A percentile compares a stretch with the other conserved stretches of the same genome.
Evolutionary conservation across 768 basidiomycete genomes (phyloP).

Genomic region (Xerocomellus dryophilus): DNA sequence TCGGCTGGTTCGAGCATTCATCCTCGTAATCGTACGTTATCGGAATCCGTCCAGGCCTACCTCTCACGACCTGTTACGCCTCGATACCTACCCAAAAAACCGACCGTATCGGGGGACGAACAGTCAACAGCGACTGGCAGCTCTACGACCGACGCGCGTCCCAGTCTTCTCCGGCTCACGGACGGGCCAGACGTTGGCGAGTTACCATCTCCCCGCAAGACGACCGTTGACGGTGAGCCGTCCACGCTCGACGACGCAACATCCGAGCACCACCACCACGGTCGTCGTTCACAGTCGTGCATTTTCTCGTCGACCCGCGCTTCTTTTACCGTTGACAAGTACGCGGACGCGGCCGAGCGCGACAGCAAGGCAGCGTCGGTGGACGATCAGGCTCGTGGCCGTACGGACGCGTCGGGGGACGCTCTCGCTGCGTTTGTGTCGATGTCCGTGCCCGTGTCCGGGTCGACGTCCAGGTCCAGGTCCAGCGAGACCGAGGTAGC

Average conservation of each 20-base stretch:
- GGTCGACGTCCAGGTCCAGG: background rate
- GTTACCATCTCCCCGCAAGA: background rate
- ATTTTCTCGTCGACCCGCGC: background rate
- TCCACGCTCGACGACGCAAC: background rate
- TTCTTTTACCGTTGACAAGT: background rate
- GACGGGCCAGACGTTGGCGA: background rate
- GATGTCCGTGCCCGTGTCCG: too few species aligned
- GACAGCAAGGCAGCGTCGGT: background rate
- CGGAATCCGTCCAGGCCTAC: slow-evolving; percentile 49
- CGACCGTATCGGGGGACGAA: background rate
- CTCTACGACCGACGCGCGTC: background rate
- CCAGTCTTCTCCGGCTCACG: slow-evolving; percentile 3
- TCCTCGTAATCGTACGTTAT: slow-evolving; percentile 41
- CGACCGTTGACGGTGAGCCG: background rate
- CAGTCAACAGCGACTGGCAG: background rate
- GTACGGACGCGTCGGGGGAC: background rate
- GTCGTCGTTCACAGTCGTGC: background rate
- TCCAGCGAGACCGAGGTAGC: background rate
- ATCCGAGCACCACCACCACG: background rate
- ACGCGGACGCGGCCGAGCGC: background rate
- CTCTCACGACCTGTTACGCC: slow-evolving; percentile 25
- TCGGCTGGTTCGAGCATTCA: slow-evolving; percentile 1
- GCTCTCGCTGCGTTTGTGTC: too few species aligned
- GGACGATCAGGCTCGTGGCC: background rate
- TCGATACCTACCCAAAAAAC: background rate